A percentile compares a stretch with the other conserved stretches of the same genome.
Conservation (phyloP, 148 eudicot species). For the Vaccinium vitisidaea region DNA sequence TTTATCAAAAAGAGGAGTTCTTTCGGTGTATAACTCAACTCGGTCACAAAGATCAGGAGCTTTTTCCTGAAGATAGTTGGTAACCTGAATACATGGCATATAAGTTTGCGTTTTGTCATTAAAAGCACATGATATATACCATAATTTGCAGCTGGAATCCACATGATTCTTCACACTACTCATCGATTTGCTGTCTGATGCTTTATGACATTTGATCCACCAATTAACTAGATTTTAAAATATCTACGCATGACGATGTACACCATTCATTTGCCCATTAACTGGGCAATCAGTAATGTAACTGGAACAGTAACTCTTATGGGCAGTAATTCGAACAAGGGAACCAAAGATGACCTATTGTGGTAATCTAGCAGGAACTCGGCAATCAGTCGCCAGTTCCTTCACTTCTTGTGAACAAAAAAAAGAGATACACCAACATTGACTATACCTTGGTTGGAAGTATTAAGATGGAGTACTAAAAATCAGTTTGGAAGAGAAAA, state of each 20-base stretch:
- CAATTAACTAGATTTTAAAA: background rate
- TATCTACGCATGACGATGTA: background rate
- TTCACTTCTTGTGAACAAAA: background rate
- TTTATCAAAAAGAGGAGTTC: constrained; percentile 81
- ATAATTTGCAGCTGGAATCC: background rate
- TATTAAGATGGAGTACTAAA: background rate
- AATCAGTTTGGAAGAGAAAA: background rate
- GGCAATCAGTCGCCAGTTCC: background rate
- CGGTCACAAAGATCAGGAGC: constrained; percentile 92
- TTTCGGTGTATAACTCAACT: constrained; percentile 71
- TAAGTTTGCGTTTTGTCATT: constrained; percentile 3
- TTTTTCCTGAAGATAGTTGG: constrained; percentile 86
- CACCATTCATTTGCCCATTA: background rate
- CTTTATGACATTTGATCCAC: background rate
- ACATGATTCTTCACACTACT: background rate
- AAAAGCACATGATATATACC: background rate
- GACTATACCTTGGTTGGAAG: background rate
- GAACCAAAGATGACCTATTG: background rate
- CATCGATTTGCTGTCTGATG: background rate
- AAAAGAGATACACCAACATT: background rate
- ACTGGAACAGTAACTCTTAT: background rate
- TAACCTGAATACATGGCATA: constrained; percentile 55
- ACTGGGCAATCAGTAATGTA: background rate
- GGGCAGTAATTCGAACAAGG: background rate
- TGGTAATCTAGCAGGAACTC: background rate